Evolutionary conservation across 257 asterid species (phyloP), one percentile per base, ranked within the genome.

Genomic region (Galeopsis tetrahit): DNA sequence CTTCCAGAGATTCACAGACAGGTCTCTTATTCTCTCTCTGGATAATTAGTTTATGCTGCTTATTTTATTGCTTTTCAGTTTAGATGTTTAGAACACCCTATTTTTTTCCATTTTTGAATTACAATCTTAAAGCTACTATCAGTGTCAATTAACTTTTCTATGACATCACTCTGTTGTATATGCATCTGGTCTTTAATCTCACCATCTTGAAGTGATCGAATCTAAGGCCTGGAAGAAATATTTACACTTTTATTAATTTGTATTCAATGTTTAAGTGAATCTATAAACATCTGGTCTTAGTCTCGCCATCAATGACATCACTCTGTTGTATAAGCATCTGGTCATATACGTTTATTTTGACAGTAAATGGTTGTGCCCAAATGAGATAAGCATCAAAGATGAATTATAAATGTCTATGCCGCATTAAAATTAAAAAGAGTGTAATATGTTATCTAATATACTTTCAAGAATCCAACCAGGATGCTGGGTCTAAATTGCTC

Each of bases 1-100:
- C 78, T 89, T 87, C 79, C 96, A 87, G 83, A 89, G 80, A 80
- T 85, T 93, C 82, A 93, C 97, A 1, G 96, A 93, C 94, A 89
- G 82, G 97, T 90, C 72, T 73, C 60, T 73, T 69, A 21, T 74
- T 67, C 60, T 39, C 49, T 64, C 61, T 60, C 65, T 80, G 71
- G 64, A 43, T 52, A 63, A 52, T n/a, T 46, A 42, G 38, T 48
- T 63, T 7, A 35, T 38, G 17, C 39, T 67, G 66, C 63, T 60
- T 57, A 21, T 72, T 39, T 14, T 61, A 31, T 52, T 60, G 43
- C 70, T 7, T 38, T 52, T 68, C 34, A 36, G 68, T 63, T 56
- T 58, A 63, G 52, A 28, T 52, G 42, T 13, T 28, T 42, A 49
- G 75, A 66, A 7, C 52, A 40, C 70, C 53, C 33, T 69, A 65